These are phyloP conservation scores for Huntiella decipiens DNA, from an alignment of 2,329 filamentous ascomycete species.

Conservation along the genomic window DNA sequence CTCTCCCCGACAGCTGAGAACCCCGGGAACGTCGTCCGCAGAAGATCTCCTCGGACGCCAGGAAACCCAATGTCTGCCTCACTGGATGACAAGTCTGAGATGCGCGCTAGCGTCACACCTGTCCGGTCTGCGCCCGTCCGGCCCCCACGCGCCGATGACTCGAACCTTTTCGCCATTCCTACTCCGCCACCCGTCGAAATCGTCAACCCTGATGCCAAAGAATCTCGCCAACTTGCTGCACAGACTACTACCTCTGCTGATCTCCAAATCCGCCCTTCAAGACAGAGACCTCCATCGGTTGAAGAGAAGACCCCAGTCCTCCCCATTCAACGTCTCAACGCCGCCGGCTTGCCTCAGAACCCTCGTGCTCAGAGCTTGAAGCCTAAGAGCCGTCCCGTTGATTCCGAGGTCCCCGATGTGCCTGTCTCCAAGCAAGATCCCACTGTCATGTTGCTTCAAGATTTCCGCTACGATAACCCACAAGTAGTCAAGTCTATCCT, in stretches of 20 bases:
- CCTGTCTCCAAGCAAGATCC: constrained; percentile 16
- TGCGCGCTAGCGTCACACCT: not conserved
- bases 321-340: constrained; percentile 25
- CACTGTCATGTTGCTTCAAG: constrained; percentile 36
- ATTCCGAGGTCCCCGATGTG: constrained; percentile 13
- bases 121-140: constrained; percentile 1
- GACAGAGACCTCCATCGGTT: constrained; percentile 14
- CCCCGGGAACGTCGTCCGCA: constrained; percentile 19
- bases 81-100: not conserved
- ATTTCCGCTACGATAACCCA: constrained; percentile 36
- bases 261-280: constrained; percentile 18
- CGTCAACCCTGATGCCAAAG: not conserved
- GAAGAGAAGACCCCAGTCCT: constrained; percentile 16
- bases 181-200: not conserved
- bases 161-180: constrained; percentile 1
- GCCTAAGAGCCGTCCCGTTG: constrained; percentile 9
- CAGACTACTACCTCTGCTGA: constrained; percentile 18
- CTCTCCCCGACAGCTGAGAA: constrained; percentile 32
- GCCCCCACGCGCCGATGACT: constrained; percentile 1
- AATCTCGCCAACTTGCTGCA: constrained; percentile 14
- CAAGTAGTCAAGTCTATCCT: constrained; percentile 29
- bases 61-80: constrained; percentile 1
- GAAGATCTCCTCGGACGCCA: constrained; percentile 26
- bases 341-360: constrained; percentile 29
- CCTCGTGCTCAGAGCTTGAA: constrained; percentile 23